phyloP scores from a whole-genome alignment of 345 rosid species.

The Luvunga scandens region DNA sequence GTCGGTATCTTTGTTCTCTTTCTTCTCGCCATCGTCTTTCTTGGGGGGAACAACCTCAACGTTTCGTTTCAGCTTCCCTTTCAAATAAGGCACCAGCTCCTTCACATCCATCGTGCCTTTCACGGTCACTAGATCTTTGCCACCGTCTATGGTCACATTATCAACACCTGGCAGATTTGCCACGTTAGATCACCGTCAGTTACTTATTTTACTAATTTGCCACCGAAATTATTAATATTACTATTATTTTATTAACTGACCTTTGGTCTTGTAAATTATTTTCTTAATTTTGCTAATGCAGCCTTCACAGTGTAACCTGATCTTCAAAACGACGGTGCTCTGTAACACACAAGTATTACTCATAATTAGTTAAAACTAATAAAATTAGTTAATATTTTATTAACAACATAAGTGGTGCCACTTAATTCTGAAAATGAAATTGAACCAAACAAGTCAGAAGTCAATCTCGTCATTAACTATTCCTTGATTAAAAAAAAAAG shows the following conservation, averaged over 20 bases:
- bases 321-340: conserved; percentile 61
- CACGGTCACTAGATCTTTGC: conserved; percentile 67
- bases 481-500: background rate
- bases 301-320: conserved; percentile 68
- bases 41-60: conserved; percentile 68
- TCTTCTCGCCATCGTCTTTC: conserved; percentile 46
- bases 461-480: background rate
- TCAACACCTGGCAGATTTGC: conserved; percentile 53
- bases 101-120: conserved; percentile 71
- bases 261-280: conserved; percentile 43
- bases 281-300: conserved; percentile 38
- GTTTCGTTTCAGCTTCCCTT: conserved; percentile 50
- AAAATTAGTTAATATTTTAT: background rate
- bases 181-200: conserved; percentile 3
- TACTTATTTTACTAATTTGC: conserved; percentile 9
- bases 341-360: conserved; percentile 21
- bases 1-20: conserved; percentile 22
- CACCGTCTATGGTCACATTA: conserved; percentile 47
- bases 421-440: background rate
- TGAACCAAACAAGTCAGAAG: background rate
- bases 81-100: conserved; percentile 48
- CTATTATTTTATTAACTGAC: conserved; percentile 22
- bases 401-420: background rate
- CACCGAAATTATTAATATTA: background rate
- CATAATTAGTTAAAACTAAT: background rate